These are phyloP conservation scores for Teratosphaeriaceae sp. DNA, from an alignment of 2,329 filamentous ascomycete species.

Conservation along the genomic window DNA sequence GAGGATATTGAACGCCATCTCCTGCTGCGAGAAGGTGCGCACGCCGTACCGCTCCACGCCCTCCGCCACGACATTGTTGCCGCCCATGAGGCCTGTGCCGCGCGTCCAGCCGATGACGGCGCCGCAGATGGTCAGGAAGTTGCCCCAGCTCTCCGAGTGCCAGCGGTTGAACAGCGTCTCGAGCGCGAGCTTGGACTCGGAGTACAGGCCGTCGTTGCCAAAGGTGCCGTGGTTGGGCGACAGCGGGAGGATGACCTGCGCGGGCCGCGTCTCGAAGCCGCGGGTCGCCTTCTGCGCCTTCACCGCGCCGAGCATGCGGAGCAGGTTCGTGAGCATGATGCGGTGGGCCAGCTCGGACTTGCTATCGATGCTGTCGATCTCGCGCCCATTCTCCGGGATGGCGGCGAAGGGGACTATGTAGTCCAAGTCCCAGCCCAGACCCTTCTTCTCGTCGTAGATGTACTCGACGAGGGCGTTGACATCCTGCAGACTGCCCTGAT, in stretches of 20 bases:
- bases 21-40: slow-evolving; percentile 96
- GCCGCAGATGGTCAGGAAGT: slow-evolving; percentile 96
- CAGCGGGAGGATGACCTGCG: slow-evolving; percentile 90
- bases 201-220: slow-evolving; percentile 95
- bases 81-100: slow-evolving; percentile 95
- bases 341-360: slow-evolving; percentile 97
- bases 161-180: slow-evolving; percentile 98
- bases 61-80: slow-evolving; percentile 95
- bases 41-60: slow-evolving; percentile 95
- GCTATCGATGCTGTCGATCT: slow-evolving; percentile 94
- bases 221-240: slow-evolving; percentile 99
- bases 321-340: slow-evolving; percentile 96
- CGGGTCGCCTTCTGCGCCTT: slow-evolving; percentile 84
- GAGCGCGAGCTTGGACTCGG: slow-evolving; percentile 92
- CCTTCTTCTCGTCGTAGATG: slow-evolving; percentile 94
- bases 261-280: slow-evolving; percentile 89
- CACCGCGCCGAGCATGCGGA: slow-evolving; percentile 82
- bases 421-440: slow-evolving; percentile 96
- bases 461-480: slow-evolving; percentile 90
- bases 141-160: slow-evolving; percentile 95
- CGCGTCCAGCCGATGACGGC: slow-evolving; percentile 99
- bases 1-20: slow-evolving; percentile 98
- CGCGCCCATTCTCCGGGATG: slow-evolving; percentile 94
- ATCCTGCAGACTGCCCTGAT: slow-evolving; percentile 97
- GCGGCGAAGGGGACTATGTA: slow-evolving; percentile 94